These are phyloP conservation scores for Trichoderma citrinoviride DNA, from an alignment of 2,329 filamentous ascomycete genomes.

Conservation along the genomic window DNA sequence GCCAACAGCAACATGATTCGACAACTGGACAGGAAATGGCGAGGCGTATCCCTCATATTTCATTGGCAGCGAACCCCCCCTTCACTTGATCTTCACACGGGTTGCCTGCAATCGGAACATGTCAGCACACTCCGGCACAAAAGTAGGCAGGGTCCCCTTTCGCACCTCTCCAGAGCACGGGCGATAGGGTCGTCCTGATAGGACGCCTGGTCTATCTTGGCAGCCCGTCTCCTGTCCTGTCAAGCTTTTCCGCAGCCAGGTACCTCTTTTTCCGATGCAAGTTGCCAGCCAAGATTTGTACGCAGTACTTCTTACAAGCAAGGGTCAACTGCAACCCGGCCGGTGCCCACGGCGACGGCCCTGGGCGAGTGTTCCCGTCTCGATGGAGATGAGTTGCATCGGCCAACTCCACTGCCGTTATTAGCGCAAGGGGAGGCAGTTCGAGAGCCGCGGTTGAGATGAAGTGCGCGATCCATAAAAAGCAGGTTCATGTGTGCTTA, in stretches of 20 bases:
- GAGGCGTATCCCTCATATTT: slow-evolving; percentile 1
- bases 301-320: not conserved
- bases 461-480: slow-evolving; percentile 4
- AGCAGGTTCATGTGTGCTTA: not conserved
- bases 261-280: no score
- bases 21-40: not conserved
- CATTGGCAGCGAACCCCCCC: not conserved
- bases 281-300: no score
- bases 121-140: no score
- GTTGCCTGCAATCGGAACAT: no score
- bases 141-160: not conserved
- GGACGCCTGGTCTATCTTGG: not conserved
- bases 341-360: not conserved
- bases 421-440: not conserved
- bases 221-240: not conserved
- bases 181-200: not conserved
- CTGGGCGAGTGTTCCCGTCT: not conserved
- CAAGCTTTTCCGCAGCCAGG: no score
- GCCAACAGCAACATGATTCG: not conserved
- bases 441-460: not conserved
- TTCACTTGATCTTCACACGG: no score
- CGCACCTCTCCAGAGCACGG: not conserved
- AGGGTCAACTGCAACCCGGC: not conserved
- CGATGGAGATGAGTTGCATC: not conserved
- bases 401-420: slow-evolving; percentile 1